Conservation (phyloP, 441 rosid species). For the Brassica hybrid region DNA sequence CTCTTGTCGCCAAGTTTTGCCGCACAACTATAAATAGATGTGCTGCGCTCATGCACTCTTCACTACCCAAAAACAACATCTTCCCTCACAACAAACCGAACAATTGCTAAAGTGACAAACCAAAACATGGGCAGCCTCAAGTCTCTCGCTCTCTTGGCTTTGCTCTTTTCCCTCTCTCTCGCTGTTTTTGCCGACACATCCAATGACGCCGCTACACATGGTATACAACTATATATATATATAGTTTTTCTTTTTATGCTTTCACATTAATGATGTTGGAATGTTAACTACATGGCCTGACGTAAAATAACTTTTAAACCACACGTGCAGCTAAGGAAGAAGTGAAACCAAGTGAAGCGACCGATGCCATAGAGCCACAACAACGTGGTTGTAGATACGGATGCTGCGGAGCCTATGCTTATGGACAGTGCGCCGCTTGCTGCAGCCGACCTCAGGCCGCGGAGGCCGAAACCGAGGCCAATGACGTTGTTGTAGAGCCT, state of each 20-base stretch:
- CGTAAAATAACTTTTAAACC: neutral
- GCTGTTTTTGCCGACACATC: conserved; percentile 41
- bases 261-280: neutral
- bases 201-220: conserved; percentile 34
- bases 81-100: conserved; percentile 22
- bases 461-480: conserved; percentile 7
- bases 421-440: conserved; percentile 20
- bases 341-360: conserved; percentile 37
- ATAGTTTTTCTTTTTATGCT: neutral
- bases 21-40: conserved; percentile 31
- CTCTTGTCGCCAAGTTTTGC: conserved; percentile 37
- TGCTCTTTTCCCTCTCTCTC: conserved; percentile 32
- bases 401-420: conserved; percentile 19
- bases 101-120: conserved; percentile 17
- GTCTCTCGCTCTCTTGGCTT: conserved; percentile 29
- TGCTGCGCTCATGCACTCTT: conserved; percentile 3
- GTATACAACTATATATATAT: conserved; percentile 14
- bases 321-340: conserved; percentile 35
- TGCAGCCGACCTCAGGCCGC: neutral
- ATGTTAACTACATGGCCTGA: neutral
- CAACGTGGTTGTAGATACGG: conserved; percentile 29
- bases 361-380: conserved; percentile 30
- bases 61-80: conserved; percentile 16
- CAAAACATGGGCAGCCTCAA: conserved; percentile 32
- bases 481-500: conserved; percentile 23